Evolutionary conservation across 768 basidiomycete species (phyloP).

Genomic region (Lyophyllum semitale): DNA sequence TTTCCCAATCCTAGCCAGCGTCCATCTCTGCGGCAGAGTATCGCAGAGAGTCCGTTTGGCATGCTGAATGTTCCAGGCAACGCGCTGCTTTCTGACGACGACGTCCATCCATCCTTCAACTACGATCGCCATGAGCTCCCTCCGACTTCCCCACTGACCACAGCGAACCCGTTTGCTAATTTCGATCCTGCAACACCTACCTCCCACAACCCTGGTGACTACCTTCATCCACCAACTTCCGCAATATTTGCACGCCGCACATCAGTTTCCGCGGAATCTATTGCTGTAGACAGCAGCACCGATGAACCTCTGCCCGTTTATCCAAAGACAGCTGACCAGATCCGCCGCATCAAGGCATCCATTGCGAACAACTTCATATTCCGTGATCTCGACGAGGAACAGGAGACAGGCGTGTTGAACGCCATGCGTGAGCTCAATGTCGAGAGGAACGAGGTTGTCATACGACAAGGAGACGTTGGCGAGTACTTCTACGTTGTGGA

Average conservation of each 20-base stretch:
- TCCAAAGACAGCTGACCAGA: constrained; percentile 81
- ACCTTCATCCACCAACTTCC: constrained; percentile 70
- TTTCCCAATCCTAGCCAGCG: constrained; percentile 48
- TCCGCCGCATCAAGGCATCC: constrained; percentile 83
- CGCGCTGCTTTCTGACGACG: constrained; percentile 61
- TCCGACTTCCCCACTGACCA: constrained; percentile 62
- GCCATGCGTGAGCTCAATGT: constrained; percentile 92
- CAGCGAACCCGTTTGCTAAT: constrained; percentile 51
- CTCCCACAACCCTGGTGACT: constrained; percentile 58
- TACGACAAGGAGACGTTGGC: constrained; percentile 95
- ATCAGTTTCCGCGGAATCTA: constrained; percentile 95
- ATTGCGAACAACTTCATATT: constrained; percentile 93
- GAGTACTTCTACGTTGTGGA: constrained; percentile 99
- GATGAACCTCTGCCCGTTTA: constrained; percentile 74
- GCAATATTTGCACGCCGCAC: constrained; percentile 88
- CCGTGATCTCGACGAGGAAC: constrained; percentile 94
- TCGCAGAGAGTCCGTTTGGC: constrained; percentile 72
- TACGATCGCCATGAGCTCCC: constrained; percentile 60
- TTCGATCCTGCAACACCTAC: constrained; percentile 52
- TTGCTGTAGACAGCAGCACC: constrained; percentile 72
- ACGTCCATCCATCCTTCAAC: constrained; percentile 57
- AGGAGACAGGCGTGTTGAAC: constrained; percentile 87
- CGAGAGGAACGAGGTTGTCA: constrained; percentile 80
- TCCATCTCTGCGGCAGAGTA: constrained; percentile 56
- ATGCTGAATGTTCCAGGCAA: constrained; percentile 82